Base-by-base conservation (phyloP, 2,329 filamentous ascomycete genomes). In the Aspergillus bombycis region DNA sequence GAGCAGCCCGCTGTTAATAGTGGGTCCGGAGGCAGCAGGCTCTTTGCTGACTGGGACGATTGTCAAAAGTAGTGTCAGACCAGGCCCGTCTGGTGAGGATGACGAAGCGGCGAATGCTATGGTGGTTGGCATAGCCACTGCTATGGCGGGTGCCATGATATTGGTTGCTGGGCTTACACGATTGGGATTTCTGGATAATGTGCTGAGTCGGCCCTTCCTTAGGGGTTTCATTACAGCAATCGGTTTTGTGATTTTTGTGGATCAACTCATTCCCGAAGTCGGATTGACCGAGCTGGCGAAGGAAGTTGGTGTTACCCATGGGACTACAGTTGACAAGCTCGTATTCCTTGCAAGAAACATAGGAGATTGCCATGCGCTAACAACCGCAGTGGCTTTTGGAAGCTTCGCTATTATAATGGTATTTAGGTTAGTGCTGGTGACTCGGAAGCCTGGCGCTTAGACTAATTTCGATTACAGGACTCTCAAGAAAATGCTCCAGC, bases 201-300 rank as follows among this genome's bases (percentile, higher is more conserved):
- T 99, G 12, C 84, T 99, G 41, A 97, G 94, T 70, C 86, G 93
- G 38, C 95, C 95, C 0, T 98, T 99, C 71, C 80, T 98, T 61
- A 86, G 95, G 64, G 95, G 95, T 0, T 99, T 99, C 80, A 97
- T 99, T 79, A 97, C 92, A 62, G 95, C 95, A 57, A 96, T 99
- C 75, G 95, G 95, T 56, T 92, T 97, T 61, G 94, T 98, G 68
- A 98, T 99, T 74, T 88, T 96, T 45, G 92, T 98, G 41, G 95
- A 98, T 76, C 95, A 99, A 79, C 82, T 97, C 52, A 91, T 97
- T 59, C 94, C 94, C 0, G 93, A 98, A 77, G 85, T 96, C 71
- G 95, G 95, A 0, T 84, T 99, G 26, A 85, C 84, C 43, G 80
- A 84, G 1, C 78, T 88, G 21, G 92, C 93, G 0, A 88, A 87